phyloP scores from a whole-genome alignment of 2,329 filamentous ascomycete species.

The Penicillium sclerotigenum region DNA sequence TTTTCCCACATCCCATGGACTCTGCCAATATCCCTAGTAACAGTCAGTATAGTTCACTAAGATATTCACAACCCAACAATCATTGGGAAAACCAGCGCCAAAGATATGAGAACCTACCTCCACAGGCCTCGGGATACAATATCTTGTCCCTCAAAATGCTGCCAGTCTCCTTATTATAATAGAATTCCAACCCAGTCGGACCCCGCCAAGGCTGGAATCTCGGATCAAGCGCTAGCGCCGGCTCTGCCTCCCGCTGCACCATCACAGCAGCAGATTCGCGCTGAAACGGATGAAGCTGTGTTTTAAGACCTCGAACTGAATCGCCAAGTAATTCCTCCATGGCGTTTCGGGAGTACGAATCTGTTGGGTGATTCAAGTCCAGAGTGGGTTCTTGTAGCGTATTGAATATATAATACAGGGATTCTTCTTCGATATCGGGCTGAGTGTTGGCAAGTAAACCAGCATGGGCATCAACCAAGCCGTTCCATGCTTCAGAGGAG shows the following conservation, averaged over 20 bases:
- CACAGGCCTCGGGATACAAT: slow-evolving; percentile 69
- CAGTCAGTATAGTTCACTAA: not conserved
- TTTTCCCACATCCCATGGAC: slow-evolving; percentile 68
- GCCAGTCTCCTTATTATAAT: slow-evolving; percentile 64
- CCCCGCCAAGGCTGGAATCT: slow-evolving; percentile 61
- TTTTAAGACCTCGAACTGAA: slow-evolving; percentile 44
- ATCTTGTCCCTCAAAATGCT: slow-evolving; percentile 63
- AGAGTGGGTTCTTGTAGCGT: slow-evolving; percentile 44
- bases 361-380: slow-evolving; percentile 28
- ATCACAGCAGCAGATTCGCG: slow-evolving; percentile 75
- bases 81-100: not conserved
- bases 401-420: slow-evolving; percentile 52
- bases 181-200: slow-evolving; percentile 63
- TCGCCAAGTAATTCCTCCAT: slow-evolving; percentile 38
- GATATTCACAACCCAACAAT: not conserved
- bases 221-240: slow-evolving; percentile 67
- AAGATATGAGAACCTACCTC: slow-evolving; percentile 53
- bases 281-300: slow-evolving; percentile 73
- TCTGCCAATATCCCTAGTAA: slow-evolving; percentile 44
- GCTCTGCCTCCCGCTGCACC: slow-evolving; percentile 73
- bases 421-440: slow-evolving; percentile 36
- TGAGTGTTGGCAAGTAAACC: slow-evolving; percentile 2
- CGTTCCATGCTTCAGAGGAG: slow-evolving; percentile 41
- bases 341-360: slow-evolving; percentile 33
- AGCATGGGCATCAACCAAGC: slow-evolving; percentile 16